Evolutionary conservation across 345 rosid species (phyloP).

Genomic region (Melastoma malabathricum): DNA sequence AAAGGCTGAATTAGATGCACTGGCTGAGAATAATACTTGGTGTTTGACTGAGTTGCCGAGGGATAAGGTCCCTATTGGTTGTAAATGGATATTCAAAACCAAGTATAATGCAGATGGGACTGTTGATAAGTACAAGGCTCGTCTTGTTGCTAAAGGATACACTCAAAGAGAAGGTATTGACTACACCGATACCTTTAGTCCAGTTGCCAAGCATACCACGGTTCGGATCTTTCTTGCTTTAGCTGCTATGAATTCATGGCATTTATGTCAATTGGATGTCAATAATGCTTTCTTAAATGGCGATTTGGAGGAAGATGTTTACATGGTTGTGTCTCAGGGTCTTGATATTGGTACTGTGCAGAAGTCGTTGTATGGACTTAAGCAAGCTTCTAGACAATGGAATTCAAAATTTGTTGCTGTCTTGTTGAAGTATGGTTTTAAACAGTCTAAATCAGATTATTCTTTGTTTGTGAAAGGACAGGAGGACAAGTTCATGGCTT

Average conservation of each 20-base stretch:
- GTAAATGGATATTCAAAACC: background rate
- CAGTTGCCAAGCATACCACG: background rate
- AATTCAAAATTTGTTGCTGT: too few species aligned
- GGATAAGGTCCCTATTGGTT: background rate
- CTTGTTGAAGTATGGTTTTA: too few species aligned
- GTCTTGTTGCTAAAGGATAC: background rate
- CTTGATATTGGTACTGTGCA: too few species aligned
- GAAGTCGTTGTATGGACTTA: too few species aligned
- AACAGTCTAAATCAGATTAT: too few species aligned
- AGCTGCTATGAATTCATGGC: too few species aligned
- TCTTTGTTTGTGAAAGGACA: too few species aligned
- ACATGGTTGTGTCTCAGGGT: background rate
- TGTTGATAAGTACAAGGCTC: background rate
- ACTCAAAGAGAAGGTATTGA: background rate
- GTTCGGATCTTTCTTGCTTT: too few species aligned
- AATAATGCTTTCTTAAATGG: too few species aligned
- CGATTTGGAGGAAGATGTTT: background rate
- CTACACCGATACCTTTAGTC: background rate
- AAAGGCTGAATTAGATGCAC: background rate
- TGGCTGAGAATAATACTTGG: constrained; percentile 3
- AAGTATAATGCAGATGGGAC: background rate
- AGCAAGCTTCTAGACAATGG: too few species aligned
- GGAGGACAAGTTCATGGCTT: too few species aligned
- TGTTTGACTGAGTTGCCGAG: background rate
- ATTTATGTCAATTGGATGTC: too few species aligned